Base-by-base conservation (phyloP, 495 filamentous ascomycete species). In the Neurospora sp. region DNA sequence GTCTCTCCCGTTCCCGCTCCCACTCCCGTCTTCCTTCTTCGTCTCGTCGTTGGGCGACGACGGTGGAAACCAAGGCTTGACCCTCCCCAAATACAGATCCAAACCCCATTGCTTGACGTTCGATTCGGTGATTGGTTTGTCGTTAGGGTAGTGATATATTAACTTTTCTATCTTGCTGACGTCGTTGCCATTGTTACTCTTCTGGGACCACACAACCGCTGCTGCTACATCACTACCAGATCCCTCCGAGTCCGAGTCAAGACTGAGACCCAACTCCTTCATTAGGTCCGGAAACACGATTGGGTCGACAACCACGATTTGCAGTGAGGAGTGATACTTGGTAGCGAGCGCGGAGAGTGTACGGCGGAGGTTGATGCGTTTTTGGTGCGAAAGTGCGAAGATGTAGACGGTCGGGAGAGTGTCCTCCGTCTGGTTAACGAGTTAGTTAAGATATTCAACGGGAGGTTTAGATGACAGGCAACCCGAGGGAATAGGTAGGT, bases 361-460 rank as follows among this genome's bases (percentile, higher is more conserved):
- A 69, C 70, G 72, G 3, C 80, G 76, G 9, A 84, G 76, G 12
- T 70, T 38, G 4, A 76, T 1, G 78, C 78, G 75, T 27, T 27
- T 27, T 27, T 27, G 22, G 22, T 27, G 22, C 22, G 22, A 27
- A 27, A 27, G 22, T 1, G 78, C 78, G 75, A 86, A 85, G 72
- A 85, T 74, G 73, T 86, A 85, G 48, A 83, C 75, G 48, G 85
- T 81, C 1, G 83, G 81, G 78, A 81, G 83, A 1, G 75, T 79
- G 18, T 76, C 74, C 82, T 85, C 69, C 9, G 27, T 22, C 45
- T 22, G n/a, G 27, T 27, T 27, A 27, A 27, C 14, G 3, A 44
- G 42, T 44, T n/a, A 44, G 18, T 9, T n/a, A 44, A 44, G 41
- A 14, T 40, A 3, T 35, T 35, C 27, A 27, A 27, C 27, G 27